phyloP scores from a whole-genome alignment of 139 green algal genomes.

The Chlamydomonas sp. region DNA sequence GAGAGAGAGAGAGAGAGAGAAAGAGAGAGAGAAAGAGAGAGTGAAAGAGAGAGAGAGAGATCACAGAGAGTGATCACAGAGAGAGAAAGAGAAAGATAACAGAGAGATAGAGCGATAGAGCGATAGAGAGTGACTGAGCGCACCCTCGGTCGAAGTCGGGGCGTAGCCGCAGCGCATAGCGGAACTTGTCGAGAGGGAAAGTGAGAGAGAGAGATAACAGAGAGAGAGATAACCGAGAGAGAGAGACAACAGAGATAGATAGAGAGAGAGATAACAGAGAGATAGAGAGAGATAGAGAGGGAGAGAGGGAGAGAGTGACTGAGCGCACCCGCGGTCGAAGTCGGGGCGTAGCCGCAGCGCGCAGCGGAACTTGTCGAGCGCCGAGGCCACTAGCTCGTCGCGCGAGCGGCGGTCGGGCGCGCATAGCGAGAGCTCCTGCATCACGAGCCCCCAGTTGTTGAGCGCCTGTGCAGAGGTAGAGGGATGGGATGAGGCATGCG shows the following conservation, averaged over 20 bases:
- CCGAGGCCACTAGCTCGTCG: conserved; percentile 8
- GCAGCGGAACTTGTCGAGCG: conserved; percentile 7
- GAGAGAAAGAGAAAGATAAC: not conserved
- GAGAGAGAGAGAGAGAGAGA: too few species aligned
- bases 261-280: too few species aligned
- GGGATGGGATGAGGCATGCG: not conserved
- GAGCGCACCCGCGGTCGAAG: too few species aligned
- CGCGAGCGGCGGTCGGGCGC: too few species aligned
- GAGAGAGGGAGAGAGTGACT: not conserved
- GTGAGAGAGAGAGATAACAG: not conserved
- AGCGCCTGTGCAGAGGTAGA: conserved; percentile 53
- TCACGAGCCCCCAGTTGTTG: conserved; percentile 78
- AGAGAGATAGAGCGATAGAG: too few species aligned
- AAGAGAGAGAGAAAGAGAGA: too few species aligned
- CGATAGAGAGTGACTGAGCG: not conserved
- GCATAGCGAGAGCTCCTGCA: conserved; percentile 38
- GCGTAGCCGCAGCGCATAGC: not conserved
- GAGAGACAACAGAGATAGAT: too few species aligned
- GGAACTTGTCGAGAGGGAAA: not conserved
- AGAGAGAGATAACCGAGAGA: too few species aligned
- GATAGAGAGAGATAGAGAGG: not conserved
- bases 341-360: too few species aligned
- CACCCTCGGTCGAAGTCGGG: not conserved
- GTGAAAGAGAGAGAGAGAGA: too few species aligned
- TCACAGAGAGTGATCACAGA: too few species aligned